These are phyloP conservation scores for Chytriomyces sp. DNA, from an alignment of 192 early-diverging fungal genomes.

Conservation along the genomic window DNA sequence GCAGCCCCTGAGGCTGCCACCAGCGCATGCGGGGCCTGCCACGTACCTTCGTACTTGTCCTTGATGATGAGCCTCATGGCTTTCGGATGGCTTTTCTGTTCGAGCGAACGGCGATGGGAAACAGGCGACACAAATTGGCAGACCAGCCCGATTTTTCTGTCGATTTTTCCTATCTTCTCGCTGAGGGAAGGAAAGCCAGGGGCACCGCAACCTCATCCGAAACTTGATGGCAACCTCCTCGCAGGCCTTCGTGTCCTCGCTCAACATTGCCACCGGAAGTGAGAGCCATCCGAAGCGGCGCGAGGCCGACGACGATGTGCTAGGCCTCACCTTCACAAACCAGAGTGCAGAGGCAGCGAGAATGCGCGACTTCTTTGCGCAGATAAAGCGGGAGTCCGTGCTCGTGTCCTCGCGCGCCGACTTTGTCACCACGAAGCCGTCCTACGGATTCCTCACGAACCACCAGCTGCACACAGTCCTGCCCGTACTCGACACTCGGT, in stretches of 20 bases:
- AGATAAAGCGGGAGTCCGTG: constrained; percentile 13
- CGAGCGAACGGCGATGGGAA: too few relatives aligned
- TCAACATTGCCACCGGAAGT: constrained; percentile 15
- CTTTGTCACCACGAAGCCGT: constrained; percentile 14
- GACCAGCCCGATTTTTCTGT: too few relatives aligned
- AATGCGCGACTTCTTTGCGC: constrained; percentile 10
- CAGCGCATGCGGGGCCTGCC: too few relatives aligned
- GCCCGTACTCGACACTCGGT: constrained; percentile 2
- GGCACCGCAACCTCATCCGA: neutral
- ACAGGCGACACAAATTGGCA: too few relatives aligned
- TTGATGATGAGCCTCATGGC: constrained; percentile 33
- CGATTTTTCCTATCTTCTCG: too few relatives aligned
- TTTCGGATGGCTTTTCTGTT: too few relatives aligned
- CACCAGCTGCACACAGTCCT: constrained; percentile 14
- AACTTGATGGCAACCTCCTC: neutral
- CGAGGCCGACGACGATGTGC: too few relatives aligned
- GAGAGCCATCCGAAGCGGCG: too few relatives aligned
- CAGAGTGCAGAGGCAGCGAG: neutral
- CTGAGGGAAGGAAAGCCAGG: too few relatives aligned
- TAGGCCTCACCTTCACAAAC: too few relatives aligned
- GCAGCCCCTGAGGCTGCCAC: neutral
- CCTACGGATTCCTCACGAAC: constrained; percentile 15
- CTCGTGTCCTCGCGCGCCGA: constrained; percentile 5
- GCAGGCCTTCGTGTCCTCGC: constrained; percentile 11
- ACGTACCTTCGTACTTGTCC: constrained; percentile 27